These are phyloP conservation scores for Curvularia eragrostidis DNA, from an alignment of 2,329 filamentous ascomycete species.

Conservation along the genomic window DNA sequence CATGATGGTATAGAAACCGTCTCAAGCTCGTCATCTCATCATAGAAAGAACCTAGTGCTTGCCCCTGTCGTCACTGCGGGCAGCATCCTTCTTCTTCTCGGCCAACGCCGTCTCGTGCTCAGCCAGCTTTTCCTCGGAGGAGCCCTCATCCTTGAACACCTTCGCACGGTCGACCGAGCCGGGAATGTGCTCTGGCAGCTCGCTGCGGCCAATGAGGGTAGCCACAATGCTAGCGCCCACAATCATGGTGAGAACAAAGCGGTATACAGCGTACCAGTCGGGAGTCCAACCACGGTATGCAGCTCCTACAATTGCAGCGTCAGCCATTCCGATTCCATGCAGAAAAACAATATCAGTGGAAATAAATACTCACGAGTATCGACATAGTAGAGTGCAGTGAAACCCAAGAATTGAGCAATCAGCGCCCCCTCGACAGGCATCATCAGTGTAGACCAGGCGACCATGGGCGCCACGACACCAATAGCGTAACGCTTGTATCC, in stretches of 20 bases:
- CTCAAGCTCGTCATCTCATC: neutral
- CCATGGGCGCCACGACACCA: slow-evolving; percentile 76
- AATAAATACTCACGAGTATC: slow-evolving; percentile 66
- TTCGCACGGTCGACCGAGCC: slow-evolving; percentile 54
- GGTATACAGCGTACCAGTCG: slow-evolving; percentile 85
- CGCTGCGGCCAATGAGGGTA: slow-evolving; percentile 80
- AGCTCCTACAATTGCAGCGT: slow-evolving; percentile 55
- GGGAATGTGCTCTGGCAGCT: slow-evolving; percentile 66
- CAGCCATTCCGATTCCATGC: too few relatives aligned
- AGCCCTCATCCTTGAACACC: slow-evolving; percentile 53
- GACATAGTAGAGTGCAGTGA: slow-evolving; percentile 84
- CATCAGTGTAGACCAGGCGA: slow-evolving; percentile 89
- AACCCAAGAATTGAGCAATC: slow-evolving; percentile 83
- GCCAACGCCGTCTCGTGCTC: slow-evolving; percentile 40
- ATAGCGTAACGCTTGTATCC: slow-evolving; percentile 83
- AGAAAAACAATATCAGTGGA: neutral
- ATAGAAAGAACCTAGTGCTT: slow-evolving; percentile 2
- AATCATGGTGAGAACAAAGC: slow-evolving; percentile 89
- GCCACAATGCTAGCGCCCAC: slow-evolving; percentile 83
- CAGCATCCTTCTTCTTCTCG: slow-evolving; percentile 33
- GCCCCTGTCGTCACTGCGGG: slow-evolving; percentile 27
- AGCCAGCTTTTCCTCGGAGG: slow-evolving; percentile 37
- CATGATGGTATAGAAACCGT: neutral
- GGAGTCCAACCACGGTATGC: slow-evolving; percentile 79
- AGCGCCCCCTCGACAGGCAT: slow-evolving; percentile 85